These are phyloP conservation scores for Cryptococcus hybrid DNA, from an alignment of 1,284 basidiomycete genomes.

Conservation along the genomic window DNA sequence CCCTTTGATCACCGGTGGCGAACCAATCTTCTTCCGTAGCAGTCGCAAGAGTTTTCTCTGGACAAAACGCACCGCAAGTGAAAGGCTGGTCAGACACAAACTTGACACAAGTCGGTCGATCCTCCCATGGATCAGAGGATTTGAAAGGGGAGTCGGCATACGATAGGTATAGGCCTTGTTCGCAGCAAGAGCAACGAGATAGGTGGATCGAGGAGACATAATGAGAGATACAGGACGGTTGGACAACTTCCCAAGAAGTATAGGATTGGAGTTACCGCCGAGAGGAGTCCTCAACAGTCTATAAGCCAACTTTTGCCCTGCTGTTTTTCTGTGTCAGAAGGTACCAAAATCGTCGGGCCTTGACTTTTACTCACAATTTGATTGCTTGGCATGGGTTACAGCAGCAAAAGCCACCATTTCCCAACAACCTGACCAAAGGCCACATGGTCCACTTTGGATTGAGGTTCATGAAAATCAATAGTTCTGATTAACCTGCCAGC, in stretches of 20 bases:
- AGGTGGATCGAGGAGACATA: conserved; percentile 67
- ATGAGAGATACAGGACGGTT: conserved; percentile 50
- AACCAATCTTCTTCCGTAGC: conserved; percentile 72
- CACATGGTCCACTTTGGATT: conserved; percentile 58
- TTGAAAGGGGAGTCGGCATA: conserved; percentile 37
- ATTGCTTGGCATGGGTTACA: conserved; percentile 20
- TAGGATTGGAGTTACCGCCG: conserved; percentile 6
- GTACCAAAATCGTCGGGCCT: background rate
- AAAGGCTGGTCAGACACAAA: conserved; percentile 63
- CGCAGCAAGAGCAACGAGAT: conserved; percentile 76
- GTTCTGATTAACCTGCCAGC: conserved; percentile 78
- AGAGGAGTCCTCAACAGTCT: conserved; percentile 26
- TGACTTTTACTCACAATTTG: conserved; percentile 5
- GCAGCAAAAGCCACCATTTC: conserved; percentile 38
- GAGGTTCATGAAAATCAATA: conserved; percentile 61
- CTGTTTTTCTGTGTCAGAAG: background rate
- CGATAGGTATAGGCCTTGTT: conserved; percentile 79
- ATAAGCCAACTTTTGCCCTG: conserved; percentile 13
- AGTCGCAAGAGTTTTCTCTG: conserved; percentile 50
- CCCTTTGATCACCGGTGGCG: conserved; percentile 88
- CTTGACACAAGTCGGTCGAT: conserved; percentile 63
- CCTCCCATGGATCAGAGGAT: conserved; percentile 16
- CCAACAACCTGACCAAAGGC: conserved; percentile 32
- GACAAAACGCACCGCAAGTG: conserved; percentile 85
- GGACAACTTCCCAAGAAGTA: conserved; percentile 33